Base-by-base conservation (phyloP, 139 green algal genomes). In the Ostreobium quekettii region DNA sequence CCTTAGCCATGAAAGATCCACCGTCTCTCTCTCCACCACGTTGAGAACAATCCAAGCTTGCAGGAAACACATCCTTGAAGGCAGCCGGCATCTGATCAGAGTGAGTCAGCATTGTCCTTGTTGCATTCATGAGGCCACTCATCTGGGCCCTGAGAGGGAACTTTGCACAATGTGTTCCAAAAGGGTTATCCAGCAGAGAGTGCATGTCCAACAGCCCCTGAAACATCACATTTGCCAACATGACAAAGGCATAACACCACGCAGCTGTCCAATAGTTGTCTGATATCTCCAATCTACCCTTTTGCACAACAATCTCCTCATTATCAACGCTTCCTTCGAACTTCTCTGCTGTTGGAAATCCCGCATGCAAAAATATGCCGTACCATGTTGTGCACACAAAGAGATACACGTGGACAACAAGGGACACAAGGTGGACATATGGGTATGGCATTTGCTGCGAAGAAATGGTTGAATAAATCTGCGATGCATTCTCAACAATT, bases 391-490 rank as follows among this genome's bases (percentile, higher is more conserved):
- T 47, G 22, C 60, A 59, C 36, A 78, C 29, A 11, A 73, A 66
- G 4, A 78, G 57, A 53, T 78, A 78, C 22, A 68, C 47, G 58
- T 74, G 66, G 7, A 70, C 65, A 3, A 62, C 36, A 26, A 78
- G 61, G 31, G 72, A 78, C 7, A 74, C 72, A 4, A 78, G 59
- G 37, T 71, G 39, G 39, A 78, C 72, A 46, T 78, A 78, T 6
- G 49, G 64, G 42, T 73, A 77, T 3, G 64, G 64, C 60, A 73
- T 38, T n/a, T n/a, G n/a, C 64, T 78, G 66, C 3, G 72, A 78
- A 47, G 56, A 59, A n/a, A 78, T 39, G 56, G 47, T 60, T n/a
- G 63, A 72, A 49, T 72, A 74, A 62, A 78, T 74, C 11, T 33
- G n/a, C 3, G 65, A 48, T 24, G n/a, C 65, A 48, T 33, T 47